These are phyloP conservation scores for Geranium incanum DNA, from an alignment of 441 rosid species.

Conservation along the genomic window DNA sequence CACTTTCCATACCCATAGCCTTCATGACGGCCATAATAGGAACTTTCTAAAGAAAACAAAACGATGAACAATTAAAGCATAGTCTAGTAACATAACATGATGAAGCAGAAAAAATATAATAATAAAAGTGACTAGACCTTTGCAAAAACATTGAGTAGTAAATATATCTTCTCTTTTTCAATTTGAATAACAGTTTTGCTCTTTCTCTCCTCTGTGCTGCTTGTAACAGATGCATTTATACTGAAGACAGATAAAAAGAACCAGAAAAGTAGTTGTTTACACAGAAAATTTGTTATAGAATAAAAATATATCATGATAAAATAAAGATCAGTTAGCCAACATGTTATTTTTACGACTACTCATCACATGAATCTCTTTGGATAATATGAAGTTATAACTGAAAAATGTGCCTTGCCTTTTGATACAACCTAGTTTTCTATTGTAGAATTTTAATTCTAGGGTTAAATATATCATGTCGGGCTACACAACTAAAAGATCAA, in stretches of 20 bases:
- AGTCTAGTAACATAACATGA: neutral
- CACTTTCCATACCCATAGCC: conserved; percentile 98
- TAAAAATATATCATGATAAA: neutral
- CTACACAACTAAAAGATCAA: too few relatives aligned
- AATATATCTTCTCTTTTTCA: conserved; percentile 84
- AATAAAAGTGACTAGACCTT: conserved; percentile 33
- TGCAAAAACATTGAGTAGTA: conserved; percentile 53
- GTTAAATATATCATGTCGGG: too few relatives aligned
- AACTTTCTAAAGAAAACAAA: conserved; percentile 34
- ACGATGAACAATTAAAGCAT: neutral
- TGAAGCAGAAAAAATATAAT: neutral
- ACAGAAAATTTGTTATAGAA: neutral
- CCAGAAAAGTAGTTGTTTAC: neutral
- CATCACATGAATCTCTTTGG: too few relatives aligned
- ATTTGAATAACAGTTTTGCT: conserved; percentile 85
- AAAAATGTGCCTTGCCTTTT: too few relatives aligned
- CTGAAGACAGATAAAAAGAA: conserved; percentile 32
- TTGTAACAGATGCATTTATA: conserved; percentile 85
- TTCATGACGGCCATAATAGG: conserved; percentile 85
- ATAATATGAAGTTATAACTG: too few relatives aligned
- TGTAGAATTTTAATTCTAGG: too few relatives aligned
- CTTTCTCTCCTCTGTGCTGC: conserved; percentile 77
- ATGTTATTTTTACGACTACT: neutral
- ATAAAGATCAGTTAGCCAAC: neutral
- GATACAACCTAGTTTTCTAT: too few relatives aligned